Conservation (phyloP, 768 basidiomycete species). For the Tephrocybe rancida region DNA sequence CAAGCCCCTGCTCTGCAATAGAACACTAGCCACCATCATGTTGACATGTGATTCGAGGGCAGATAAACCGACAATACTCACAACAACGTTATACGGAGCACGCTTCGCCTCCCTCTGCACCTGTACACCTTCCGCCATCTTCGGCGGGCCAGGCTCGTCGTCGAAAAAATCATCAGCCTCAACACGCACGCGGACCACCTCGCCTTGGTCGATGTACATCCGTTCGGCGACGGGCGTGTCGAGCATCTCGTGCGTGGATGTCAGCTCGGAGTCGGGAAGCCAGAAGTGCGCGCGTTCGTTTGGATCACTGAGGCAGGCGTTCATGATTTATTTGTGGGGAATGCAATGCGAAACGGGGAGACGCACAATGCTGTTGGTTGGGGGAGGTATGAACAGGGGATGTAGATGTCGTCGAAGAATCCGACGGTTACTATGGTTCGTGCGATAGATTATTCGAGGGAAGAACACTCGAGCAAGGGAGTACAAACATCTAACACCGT, state of each 20-base stretch:
- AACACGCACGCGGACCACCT: slow-evolving; percentile 75
- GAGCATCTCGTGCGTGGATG: slow-evolving; percentile 61
- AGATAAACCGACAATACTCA: slow-evolving; percentile 34
- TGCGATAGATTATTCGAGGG: neutral
- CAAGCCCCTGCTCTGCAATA: slow-evolving; percentile 81
- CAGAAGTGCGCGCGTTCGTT: slow-evolving; percentile 86
- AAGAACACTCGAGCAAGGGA: neutral
- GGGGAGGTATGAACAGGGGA: slow-evolving; percentile 79
- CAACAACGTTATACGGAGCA: slow-evolving; percentile 73
- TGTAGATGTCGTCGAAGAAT: slow-evolving; percentile 94
- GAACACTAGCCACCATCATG: slow-evolving; percentile 55
- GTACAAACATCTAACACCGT: slow-evolving; percentile 78
- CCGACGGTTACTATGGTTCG: slow-evolving; percentile 73
- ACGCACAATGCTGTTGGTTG: slow-evolving; percentile 79
- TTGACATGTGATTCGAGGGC: neutral
- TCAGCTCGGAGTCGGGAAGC: slow-evolving; percentile 64
- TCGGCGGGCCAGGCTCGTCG: slow-evolving; percentile 84
- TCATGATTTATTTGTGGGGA: neutral
- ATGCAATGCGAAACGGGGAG: neutral
- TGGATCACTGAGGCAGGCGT: slow-evolving; percentile 56
- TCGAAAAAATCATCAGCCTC: slow-evolving; percentile 85
- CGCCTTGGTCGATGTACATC: slow-evolving; percentile 82
- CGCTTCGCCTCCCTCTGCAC: slow-evolving; percentile 50
- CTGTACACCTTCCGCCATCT: slow-evolving; percentile 68
- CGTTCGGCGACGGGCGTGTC: slow-evolving; percentile 66